Evolutionary conservation across 768 basidiomycete species (phyloP).

Genomic region (Clavulina sp.): DNA sequence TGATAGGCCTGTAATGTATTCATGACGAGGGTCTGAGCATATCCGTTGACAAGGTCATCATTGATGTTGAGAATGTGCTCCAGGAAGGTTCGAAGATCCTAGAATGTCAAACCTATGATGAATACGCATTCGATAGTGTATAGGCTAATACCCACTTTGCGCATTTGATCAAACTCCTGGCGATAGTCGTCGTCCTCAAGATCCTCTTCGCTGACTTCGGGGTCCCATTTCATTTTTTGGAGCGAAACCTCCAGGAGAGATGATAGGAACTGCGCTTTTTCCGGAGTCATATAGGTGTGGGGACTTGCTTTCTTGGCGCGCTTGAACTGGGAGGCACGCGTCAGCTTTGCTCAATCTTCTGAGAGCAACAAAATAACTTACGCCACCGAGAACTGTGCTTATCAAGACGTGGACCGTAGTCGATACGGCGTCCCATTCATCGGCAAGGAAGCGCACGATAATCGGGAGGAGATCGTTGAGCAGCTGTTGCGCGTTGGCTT

Average conservation of each 20-base stretch:
- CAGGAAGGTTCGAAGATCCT: conserved; percentile 76
- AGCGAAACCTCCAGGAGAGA: conserved; percentile 64
- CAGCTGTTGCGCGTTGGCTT: conserved; percentile 43
- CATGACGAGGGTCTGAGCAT: conserved; percentile 54
- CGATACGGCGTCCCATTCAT: conserved; percentile 78
- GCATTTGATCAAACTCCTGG: conserved; percentile 64
- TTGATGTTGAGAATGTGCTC: conserved; percentile 79
- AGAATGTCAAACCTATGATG: conserved; percentile 1
- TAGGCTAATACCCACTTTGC: conserved; percentile 40
- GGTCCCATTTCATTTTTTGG: conserved; percentile 79
- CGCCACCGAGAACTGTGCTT: conserved; percentile 51
- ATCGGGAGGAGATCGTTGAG: conserved; percentile 58
- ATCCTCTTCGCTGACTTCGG: conserved; percentile 44
- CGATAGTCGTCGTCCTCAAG: conserved; percentile 82
- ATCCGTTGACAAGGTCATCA: conserved; percentile 63
- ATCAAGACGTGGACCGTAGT: conserved; percentile 71
- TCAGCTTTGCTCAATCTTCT: neutral
- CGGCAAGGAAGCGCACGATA: conserved; percentile 75
- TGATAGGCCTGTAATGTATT: conserved; percentile 57
- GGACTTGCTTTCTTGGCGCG: conserved; percentile 27
- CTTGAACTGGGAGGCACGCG: conserved; percentile 50
- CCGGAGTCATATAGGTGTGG: conserved; percentile 45
- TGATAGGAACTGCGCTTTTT: conserved; percentile 57
- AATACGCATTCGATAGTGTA: neutral
- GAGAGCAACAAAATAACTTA: conserved; percentile 26